Base-by-base conservation (phyloP, 2,329 filamentous ascomycete genomes). In the Arthrocladium fulminans region DNA sequence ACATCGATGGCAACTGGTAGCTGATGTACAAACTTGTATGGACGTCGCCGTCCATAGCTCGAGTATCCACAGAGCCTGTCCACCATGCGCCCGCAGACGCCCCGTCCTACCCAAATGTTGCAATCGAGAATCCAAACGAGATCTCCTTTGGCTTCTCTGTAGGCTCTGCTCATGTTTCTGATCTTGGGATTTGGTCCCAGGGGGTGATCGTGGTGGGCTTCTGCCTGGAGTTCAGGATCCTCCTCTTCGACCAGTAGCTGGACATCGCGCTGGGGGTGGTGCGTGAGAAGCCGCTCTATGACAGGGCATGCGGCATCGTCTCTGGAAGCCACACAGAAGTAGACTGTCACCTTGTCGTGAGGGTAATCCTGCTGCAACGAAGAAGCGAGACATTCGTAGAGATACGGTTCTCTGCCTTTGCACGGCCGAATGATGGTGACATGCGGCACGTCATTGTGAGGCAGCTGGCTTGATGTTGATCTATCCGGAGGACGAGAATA, bases 141-240 rank as follows among this genome's bases (percentile, higher is more conserved):
- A 61, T 96, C 88, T 1, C 86, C 84, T 54, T 83, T 83, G 1
- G 88, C 87, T 62, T 97, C 89, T 23, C 88, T 74, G 63, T 96
- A 98, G 2, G 88, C 89, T 37, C 88, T 79, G 63, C 89, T 96
- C 74, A 97, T 87, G 64, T 98, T 98, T 44, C 92, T 77, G 58
- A 98, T 94, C 72, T 98, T 98, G n/a, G 92, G 92, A 61, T 98
- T 98, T 1, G 92, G 92, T 0, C 94, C 94, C 49, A 97, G 74
- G 43, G 67, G 60, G 40, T 73, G 67, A 46, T 73, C 74, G 9
- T 68, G 65, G 2, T 42, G 38, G 13, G 48, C 30, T 17, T 38
- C 38, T 17, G 47, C 13, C 46, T 79, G 75, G 7, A 94, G 70
- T 24, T 80, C 65, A 0, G 84, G 80, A 62, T 95, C 88, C 51